phyloP scores from a whole-genome alignment of 2,329 filamentous ascomycete genomes.

The Pyrenophora graminea region DNA sequence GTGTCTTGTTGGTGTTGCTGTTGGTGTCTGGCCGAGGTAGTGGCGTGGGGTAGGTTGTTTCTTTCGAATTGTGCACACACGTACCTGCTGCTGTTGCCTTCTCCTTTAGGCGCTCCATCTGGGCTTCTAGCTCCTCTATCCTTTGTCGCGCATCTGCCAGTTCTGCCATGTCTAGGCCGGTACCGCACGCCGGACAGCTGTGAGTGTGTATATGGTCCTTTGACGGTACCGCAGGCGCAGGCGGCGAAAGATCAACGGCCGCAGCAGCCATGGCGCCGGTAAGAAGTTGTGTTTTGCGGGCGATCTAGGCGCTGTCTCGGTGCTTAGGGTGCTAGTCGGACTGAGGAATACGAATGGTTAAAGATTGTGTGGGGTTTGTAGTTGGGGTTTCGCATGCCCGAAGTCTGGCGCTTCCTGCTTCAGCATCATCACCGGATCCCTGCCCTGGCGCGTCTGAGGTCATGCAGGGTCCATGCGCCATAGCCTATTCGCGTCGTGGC shows the following conservation, averaged over 20 bases:
- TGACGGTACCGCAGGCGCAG: slow-evolving; percentile 23
- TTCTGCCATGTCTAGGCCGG: slow-evolving; percentile 20
- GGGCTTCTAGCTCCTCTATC: slow-evolving; percentile 66
- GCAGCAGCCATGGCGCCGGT: slow-evolving; percentile 27
- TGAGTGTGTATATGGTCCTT: slow-evolving; percentile 24
- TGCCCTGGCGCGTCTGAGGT: neutral
- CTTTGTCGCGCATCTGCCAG: slow-evolving; percentile 27
- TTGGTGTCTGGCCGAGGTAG: neutral
- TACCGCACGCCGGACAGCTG: slow-evolving; percentile 42
- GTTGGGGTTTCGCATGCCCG: slow-evolving; percentile 1
- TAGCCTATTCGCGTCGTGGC: neutral
- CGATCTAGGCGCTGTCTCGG: neutral
- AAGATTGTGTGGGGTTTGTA: slow-evolving; percentile 7
- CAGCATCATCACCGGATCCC: slow-evolving; percentile 9
- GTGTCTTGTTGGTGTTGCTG: neutral
- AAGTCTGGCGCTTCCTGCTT: slow-evolving; percentile 12
- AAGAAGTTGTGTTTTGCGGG: neutral
- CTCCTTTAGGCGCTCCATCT: slow-evolving; percentile 70
- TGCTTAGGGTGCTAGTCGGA: neutral
- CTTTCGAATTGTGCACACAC: slow-evolving; percentile 22
- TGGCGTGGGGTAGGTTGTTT: neutral
- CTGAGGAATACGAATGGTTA: neutral
- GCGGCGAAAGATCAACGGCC: slow-evolving; percentile 18
- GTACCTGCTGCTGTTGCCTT: slow-evolving; percentile 68
- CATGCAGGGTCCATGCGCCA: slow-evolving; percentile 16